Base-by-base conservation (phyloP, 2,329 filamentous ascomycete genomes). In the Trematosphaeria pertusa region DNA sequence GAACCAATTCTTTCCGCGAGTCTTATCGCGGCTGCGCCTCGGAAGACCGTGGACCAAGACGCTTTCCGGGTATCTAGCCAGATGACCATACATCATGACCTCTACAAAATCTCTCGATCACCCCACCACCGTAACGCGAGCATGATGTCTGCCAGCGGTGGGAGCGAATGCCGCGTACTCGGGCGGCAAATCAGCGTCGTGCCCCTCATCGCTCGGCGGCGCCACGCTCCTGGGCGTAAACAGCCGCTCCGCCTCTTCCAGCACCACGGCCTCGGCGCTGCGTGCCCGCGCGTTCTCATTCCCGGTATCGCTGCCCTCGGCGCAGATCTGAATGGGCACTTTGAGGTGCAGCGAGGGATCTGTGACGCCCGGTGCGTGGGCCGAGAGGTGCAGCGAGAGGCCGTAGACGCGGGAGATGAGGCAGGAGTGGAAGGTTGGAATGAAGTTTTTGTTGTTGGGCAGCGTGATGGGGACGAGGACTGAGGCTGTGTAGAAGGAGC, bases 391-490 rank as follows among this genome's bases (percentile, higher is more conserved):
- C 46, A 89, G 70, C 42, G 84, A 80, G 11, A 90, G 77, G 3
- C 75, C 69, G 65, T 90, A 89, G 14, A 78, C 72, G 41, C 87
- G 78, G n/a, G 82, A 84, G 34, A 84, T 73, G 42, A 89, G 78
- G 65, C 87, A 90, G 30, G 81, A 79, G 73, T 88, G 84, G 72
- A 89, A 90, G 2, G 85, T 86, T 1, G 87, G 87, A 15, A 87
- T 72, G 64, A 87, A 87, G 19, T 78, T 73, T 57, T 86, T 87
- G 52, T 74, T 74, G n/a, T 64, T 60, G 1, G 87, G 86, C 0
- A 88, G 76, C 1, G 79, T 78, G 59, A 89, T 73, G 0, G 87
- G 87, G 2, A 88, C 80, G 2, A 87, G 64, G 26, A 89, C 73
- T n/a, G 75, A 75, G 5, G 85, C 78, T 2, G 82, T 85, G 70